phyloP scores from a whole-genome alignment of 164 flowering plant genomes.

The Macadamia integrifolia region DNA sequence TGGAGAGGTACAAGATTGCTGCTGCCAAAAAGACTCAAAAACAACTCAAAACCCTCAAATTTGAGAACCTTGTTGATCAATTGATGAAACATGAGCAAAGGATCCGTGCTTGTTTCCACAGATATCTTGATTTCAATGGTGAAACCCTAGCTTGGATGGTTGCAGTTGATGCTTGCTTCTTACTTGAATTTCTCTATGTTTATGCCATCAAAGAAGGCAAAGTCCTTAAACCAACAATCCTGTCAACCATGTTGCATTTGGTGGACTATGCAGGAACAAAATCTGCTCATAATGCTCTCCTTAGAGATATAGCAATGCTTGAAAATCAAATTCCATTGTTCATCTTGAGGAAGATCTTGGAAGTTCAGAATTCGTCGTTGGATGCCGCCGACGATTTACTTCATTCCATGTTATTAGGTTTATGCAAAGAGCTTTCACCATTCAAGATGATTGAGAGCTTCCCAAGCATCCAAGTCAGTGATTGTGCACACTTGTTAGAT shows the following conservation, averaged over 20 bases:
- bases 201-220: conserved; percentile 2
- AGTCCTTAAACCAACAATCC: neutral
- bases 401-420: conserved; percentile 24
- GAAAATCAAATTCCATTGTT: conserved; percentile 30
- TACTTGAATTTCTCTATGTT: conserved; percentile 20
- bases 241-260: conserved; percentile 7
- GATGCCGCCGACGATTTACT: conserved; percentile 22
- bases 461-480: neutral
- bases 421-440: conserved; percentile 34
- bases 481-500: conserved; percentile 31
- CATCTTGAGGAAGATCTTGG: conserved; percentile 14
- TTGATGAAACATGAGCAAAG: conserved; percentile 14
- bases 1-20: conserved; percentile 14
- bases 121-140: conserved; percentile 19
- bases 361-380: conserved; percentile 1
- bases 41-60: conserved; percentile 12
- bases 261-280: conserved; percentile 14
- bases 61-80: conserved; percentile 13
- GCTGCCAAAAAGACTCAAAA: conserved; percentile 17
- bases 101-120: conserved; percentile 23
- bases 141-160: conserved; percentile 28
- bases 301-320: conserved; percentile 27
- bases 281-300: conserved; percentile 17
- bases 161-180: conserved; percentile 27
- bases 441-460: conserved; percentile 11